Conservation (phyloP, 192 early-diverging fungal species). For the Mortierella hygrophila region DNA sequence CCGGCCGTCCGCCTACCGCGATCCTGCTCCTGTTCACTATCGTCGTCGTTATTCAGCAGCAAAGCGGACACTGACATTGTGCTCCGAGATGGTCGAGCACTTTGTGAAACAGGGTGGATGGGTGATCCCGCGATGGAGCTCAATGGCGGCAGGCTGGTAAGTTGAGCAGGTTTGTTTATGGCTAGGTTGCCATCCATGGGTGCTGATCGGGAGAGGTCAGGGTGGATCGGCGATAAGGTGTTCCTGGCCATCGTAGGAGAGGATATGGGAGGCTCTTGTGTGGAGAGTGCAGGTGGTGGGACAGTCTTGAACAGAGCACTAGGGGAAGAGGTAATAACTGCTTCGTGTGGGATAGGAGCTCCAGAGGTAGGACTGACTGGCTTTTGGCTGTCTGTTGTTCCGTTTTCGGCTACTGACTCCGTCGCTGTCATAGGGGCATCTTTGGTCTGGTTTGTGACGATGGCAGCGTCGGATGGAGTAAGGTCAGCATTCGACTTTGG, state of each 20-base stretch:
- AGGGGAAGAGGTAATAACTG: not conserved
- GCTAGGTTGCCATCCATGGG: not conserved
- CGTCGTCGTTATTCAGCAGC: slow-evolving; percentile 40
- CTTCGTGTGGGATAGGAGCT: not conserved
- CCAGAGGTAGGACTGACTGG: not conserved
- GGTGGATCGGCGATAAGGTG: not conserved
- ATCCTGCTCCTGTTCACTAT: slow-evolving; percentile 10
- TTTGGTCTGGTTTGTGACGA: not conserved
- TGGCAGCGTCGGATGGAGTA: not conserved
- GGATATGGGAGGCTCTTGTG: not conserved
- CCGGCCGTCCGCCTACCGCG: slow-evolving; percentile 6
- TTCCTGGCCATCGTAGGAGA: not conserved
- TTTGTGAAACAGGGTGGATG: not conserved
- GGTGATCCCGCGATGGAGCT: slow-evolving; percentile 7
- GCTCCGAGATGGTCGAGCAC: slow-evolving; percentile 22
- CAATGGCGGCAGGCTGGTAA: slow-evolving; percentile 18
- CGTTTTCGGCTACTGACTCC: not conserved
- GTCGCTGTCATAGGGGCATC: not conserved
- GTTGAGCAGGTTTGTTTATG: not conserved
- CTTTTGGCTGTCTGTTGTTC: not conserved
- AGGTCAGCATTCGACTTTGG: not conserved
- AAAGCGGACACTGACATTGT: slow-evolving; percentile 53
- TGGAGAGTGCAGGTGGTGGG: not conserved
- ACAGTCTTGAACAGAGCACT: not conserved
- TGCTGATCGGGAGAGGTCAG: not conserved